Base-by-base conservation (phyloP, 257 asterid species). In the Thymus quinquecostatus region DNA sequence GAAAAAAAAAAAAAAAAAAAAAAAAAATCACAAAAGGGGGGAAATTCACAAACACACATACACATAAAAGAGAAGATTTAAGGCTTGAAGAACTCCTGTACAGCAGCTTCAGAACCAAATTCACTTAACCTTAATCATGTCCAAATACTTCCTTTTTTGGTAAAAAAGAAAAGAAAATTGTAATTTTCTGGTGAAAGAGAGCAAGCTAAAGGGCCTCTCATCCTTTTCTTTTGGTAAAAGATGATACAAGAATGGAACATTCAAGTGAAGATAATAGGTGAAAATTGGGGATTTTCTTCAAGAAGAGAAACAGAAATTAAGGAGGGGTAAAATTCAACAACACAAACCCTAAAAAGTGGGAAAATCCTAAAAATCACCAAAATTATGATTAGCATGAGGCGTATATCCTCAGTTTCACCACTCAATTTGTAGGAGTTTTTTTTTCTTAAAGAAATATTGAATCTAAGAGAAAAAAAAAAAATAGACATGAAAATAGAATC, bases 331-430 rank as follows among this genome's bases (percentile, higher is more conserved):
- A 49, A 47, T 28, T 28, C n/a, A 29, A 68, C 54, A 36, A 80
- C 10, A 29, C 61, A 83, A 83, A 72, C 83, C 87, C 79, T 75
- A 74, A 30, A 69, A 67, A 32, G 43, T 5, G 28, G 29, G 53
- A 65, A 54, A 70, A 63, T 36, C 10, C 36, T 47, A 10, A 65
- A 54, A 66, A 64, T 43, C 44, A 41, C 53, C 59, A 68, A 29
- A 64, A 45, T 49, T 12, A 14, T 47, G 75, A 10, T 12, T 6
- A 28, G 13, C 10, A n/a, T 38, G 62, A 13, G 72, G 57, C 3
- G 53, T 36, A 21, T 21, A 21, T 21, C 21, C 21, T 21, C 21
- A 21, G 21, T 21, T 21, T 21, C 21, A 21, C 21, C 21, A 21
- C 21, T 21, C 21, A 5, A 77, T 13, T 27, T 41, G 10, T 71